These are phyloP conservation scores for Kazachstania africana DNA, from an alignment of 805 yeast genomes.

Conservation along the genomic window DNA sequence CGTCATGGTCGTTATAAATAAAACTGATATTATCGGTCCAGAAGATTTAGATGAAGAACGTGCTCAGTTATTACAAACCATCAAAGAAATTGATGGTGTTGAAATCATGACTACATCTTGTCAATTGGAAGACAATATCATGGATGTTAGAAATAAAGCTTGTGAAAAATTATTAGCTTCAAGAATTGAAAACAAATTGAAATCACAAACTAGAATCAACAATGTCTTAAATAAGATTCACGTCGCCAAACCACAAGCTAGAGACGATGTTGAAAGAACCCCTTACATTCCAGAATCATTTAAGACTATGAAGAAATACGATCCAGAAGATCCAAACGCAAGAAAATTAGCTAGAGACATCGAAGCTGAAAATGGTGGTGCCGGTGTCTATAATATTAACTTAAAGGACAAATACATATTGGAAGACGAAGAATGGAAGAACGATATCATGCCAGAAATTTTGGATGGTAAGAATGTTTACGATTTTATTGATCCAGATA, in stretches of 20 bases:
- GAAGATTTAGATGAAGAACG: slow-evolving; percentile 74
- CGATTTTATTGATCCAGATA: slow-evolving; percentile 95
- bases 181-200: slow-evolving; percentile 91
- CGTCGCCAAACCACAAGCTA: slow-evolving; percentile 77
- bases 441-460: slow-evolving; percentile 93
- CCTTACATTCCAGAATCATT: slow-evolving; percentile 77
- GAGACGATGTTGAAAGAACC: slow-evolving; percentile 76
- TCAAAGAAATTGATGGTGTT: slow-evolving; percentile 62
- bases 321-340: slow-evolving; percentile 70
- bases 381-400: slow-evolving; percentile 93
- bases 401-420: slow-evolving; percentile 82
- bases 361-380: slow-evolving; percentile 95
- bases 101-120: slow-evolving; percentile 92
- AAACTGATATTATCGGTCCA: slow-evolving; percentile 77
- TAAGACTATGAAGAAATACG: slow-evolving; percentile 50
- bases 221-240: slow-evolving; percentile 91
- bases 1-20: slow-evolving; percentile 90
- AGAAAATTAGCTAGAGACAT: slow-evolving; percentile 74
- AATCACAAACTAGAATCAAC: slow-evolving; percentile 80
- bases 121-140: slow-evolving; percentile 85
- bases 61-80: slow-evolving; percentile 56
- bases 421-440: slow-evolving; percentile 96
- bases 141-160: slow-evolving; percentile 92
- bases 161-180: slow-evolving; percentile 94
- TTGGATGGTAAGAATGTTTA: slow-evolving; percentile 93